Percentiles rank a stretch among this genome's conserved stretches.
Evolutionary conservation across 1,284 basidiomycete genomes (phyloP).

Genomic region (Phellinidium pouzarii): DNA sequence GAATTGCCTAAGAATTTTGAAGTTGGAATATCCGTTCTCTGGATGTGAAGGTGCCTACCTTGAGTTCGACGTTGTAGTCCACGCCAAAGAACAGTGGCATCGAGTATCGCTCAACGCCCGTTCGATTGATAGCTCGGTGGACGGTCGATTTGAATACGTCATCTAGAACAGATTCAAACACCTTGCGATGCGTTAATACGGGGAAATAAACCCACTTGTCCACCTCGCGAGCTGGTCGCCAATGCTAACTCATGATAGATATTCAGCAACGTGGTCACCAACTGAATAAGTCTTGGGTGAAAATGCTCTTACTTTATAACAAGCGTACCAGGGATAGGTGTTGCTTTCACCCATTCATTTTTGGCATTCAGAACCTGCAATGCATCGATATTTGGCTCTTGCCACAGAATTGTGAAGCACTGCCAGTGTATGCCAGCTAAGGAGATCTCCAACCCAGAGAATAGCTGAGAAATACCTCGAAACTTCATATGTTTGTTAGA

Average conservation of each 20-base stretch:
- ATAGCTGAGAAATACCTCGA: slow-evolving; percentile 21
- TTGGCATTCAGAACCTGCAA: slow-evolving; percentile 63
- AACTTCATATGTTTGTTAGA: slow-evolving; percentile 19
- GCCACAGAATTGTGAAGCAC: slow-evolving; percentile 82
- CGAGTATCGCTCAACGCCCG: slow-evolving; percentile 66
- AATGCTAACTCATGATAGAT: slow-evolving; percentile 39
- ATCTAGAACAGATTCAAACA: slow-evolving; percentile 50
- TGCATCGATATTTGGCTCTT: slow-evolving; percentile 33
- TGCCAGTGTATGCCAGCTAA: slow-evolving; percentile 27
- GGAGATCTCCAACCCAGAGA: not conserved
- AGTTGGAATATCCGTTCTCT: not conserved
- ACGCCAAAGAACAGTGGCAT: slow-evolving; percentile 79
- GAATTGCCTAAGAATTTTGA: slow-evolving; percentile 45
- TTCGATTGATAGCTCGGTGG: slow-evolving; percentile 76
- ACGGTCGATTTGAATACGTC: slow-evolving; percentile 83
- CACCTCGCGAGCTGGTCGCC: slow-evolving; percentile 83
- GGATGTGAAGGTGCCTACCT: slow-evolving; percentile 36
- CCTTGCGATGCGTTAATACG: too few species aligned
- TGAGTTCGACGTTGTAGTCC: slow-evolving; percentile 68
- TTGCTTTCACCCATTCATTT: slow-evolving; percentile 60
- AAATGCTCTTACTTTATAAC: slow-evolving; percentile 59
- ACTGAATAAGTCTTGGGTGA: not conserved
- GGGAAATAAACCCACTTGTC: slow-evolving; percentile 58
- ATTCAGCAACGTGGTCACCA: not conserved
- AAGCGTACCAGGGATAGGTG: slow-evolving; percentile 54